Percentiles rank a stretch among this genome's conserved stretches.
phyloP scores from a whole-genome alignment of 1,284 basidiomycete genomes.

The Taiwanofungus camphoratus region DNA sequence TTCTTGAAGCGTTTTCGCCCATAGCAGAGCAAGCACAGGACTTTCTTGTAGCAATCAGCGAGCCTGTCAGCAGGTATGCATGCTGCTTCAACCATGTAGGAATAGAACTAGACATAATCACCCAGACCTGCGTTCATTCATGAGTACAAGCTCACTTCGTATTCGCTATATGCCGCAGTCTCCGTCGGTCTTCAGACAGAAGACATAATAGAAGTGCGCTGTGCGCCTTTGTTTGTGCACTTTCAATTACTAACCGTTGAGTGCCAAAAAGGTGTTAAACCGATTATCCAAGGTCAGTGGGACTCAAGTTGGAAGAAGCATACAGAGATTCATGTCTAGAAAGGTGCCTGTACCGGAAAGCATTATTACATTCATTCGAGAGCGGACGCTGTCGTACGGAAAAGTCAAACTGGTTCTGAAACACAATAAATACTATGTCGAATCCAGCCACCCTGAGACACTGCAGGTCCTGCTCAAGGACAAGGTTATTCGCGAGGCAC shows the following conservation, averaged over 20 bases:
- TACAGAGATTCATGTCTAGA: slow-evolving; percentile 7
- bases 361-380: slow-evolving; percentile 81
- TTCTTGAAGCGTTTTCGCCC: slow-evolving; percentile 92
- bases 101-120: slow-evolving; percentile 24
- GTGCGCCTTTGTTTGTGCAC: slow-evolving; percentile 12
- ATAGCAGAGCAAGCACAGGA: slow-evolving; percentile 99
- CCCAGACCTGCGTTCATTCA: slow-evolving; percentile 94
- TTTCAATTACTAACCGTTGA: slow-evolving; percentile 17
- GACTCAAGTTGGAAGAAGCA: background rate
- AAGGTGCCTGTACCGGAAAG: slow-evolving; percentile 86
- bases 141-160: slow-evolving; percentile 98
- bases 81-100: slow-evolving; percentile 20
- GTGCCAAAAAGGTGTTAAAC: slow-evolving; percentile 62
- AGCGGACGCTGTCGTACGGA: slow-evolving; percentile 90
- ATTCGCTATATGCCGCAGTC: slow-evolving; percentile 97
- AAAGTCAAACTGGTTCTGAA: slow-evolving; percentile 97
- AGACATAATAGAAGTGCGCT: slow-evolving; percentile 90
- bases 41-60: slow-evolving; percentile 96
- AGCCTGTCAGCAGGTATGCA: slow-evolving; percentile 94
- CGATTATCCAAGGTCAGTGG: slow-evolving; percentile 76
- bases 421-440: slow-evolving; percentile 94
- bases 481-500: slow-evolving; percentile 74
- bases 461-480: slow-evolving; percentile 85
- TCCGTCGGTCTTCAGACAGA: slow-evolving; percentile 97
- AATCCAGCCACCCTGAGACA: slow-evolving; percentile 90